Evolutionary conservation across 306 rosid species (phyloP), one percentile per base, ranked within the genome.

Genomic region (Cicer chorassanicum): DNA sequence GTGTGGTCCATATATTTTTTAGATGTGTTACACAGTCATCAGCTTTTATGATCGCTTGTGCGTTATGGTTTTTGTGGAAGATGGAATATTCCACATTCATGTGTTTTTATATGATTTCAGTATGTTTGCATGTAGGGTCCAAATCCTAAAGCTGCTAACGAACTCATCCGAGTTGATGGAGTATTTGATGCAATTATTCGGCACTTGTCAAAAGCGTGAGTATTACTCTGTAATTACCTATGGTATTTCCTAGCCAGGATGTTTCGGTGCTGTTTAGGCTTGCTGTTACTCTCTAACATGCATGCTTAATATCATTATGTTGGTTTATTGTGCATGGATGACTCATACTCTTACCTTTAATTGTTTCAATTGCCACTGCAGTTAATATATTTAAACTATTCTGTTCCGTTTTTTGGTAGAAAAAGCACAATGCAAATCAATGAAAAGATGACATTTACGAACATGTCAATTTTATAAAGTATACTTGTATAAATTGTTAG

Each of bases 131-230:
- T 79, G 78, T 78, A 92, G 99, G 99, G 99, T 72, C 96, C 93
- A 38, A 90, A 90, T 83, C 87, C 96, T 21, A 90, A 88, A 83
- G 96, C 97, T 80, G 89, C 97, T 38, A 78, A 85, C 4, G 96
- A 88, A 69, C 96, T 95, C 80, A 75, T 92, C 72, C 85, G 77
- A 78, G 81, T 90, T 81, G 99, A 94, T 78, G 98, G 99, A 61
- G 85, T 87, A 59, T 82, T 89, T 88, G 97, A 87, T 66, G 92
- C 97, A 55, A 83, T 95, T 73, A 70, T 85, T 75, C 92, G 93
- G 13, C 98, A 92, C 82, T 82, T 95, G 85, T 86, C 81, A 75
- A 92, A 92, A 88, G 93, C 91, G 99, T 95, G 78, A 87, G 99
- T 73, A 24, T 80, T 60, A 41, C 66, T 72, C 55, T 49, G 24